Evolutionary conservation across 257 asterid genomes (phyloP).

Genomic region (Solanum appendiculatum): DNA sequence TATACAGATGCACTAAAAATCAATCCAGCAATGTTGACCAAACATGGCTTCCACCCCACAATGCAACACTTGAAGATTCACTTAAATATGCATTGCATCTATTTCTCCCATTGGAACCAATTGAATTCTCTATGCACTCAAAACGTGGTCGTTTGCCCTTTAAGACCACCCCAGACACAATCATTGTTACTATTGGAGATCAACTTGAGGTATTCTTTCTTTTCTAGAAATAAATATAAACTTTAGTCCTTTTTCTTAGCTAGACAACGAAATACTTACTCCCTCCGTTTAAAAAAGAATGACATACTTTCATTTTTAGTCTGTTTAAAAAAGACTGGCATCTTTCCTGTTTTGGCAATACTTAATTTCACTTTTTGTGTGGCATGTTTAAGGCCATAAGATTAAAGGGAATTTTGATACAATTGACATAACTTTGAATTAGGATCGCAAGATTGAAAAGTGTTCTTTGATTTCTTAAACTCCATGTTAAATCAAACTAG

Average conservation of each 20-base stretch:
- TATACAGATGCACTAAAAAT: conserved; percentile 32
- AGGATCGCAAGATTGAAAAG: too few relatives aligned
- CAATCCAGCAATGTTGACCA: neutral
- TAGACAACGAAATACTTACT: too few relatives aligned
- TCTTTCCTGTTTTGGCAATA: too few relatives aligned
- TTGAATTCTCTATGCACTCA: conserved; percentile 8
- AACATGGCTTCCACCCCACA: neutral
- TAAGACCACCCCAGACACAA: conserved; percentile 12
- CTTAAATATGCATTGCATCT: conserved; percentile 29
- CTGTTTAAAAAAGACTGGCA: too few relatives aligned
- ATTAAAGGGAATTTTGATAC: too few relatives aligned
- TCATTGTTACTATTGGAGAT: conserved; percentile 30
- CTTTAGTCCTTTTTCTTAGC: neutral
- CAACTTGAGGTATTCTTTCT: conserved; percentile 38
- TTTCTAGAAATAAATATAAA: neutral
- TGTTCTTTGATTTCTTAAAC: too few relatives aligned
- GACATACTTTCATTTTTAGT: too few relatives aligned
- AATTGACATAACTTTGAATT: too few relatives aligned
- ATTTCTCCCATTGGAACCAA: conserved; percentile 31
- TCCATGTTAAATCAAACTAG: too few relatives aligned
- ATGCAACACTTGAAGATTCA: conserved; percentile 15
- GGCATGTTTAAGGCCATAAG: too few relatives aligned
- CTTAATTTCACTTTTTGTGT: too few relatives aligned
- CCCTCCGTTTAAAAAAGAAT: too few relatives aligned
- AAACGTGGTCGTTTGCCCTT: conserved; percentile 10